Base-by-base conservation (phyloP, 78 protist genomes). In the Chrysochromulina tobinii region DNA sequence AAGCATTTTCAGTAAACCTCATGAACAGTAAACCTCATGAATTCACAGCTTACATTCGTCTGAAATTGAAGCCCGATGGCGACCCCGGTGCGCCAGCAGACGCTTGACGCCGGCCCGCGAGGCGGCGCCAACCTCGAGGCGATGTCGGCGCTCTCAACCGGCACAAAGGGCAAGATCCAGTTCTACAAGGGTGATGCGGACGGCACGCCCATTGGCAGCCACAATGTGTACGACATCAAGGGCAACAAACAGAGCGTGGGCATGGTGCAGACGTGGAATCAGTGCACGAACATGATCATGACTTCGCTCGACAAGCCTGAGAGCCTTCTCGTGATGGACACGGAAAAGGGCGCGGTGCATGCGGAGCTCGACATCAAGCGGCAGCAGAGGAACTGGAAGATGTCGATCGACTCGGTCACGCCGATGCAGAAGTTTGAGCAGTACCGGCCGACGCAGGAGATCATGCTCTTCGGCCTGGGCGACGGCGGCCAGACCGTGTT, bases 371-470 rank as follows among this genome's bases (percentile, higher is more conserved):
- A 11, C 23, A 59, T 79, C 48, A 38, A 25, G 54, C 50, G 87
- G 9, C 38, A 79, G 87, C 87, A 14, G 5, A 54, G 4, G 64
- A 54, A 54, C 48, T 79, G 87, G 87, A 23, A 23, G 48, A n/a
- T 79, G 17, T 0, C 2, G 51, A 48, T 79, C 50, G 87, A 79
- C 64, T 79, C 87, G 38, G 54, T 79, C 61, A 54, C 87, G 64
- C 87, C 87, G 64, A 21, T n/a, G 87, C 64, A 79, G 8, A 79
- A 79, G 87, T 79, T 79, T 7, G 87, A 23, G 87, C 87, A 79
- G 61, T 79, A 79, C 87, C 3, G 48, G 59, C 61, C 12, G 4
- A 7, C 50, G 15, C 3, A 79, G 12, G 61, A 79, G 48, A 15
- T 15, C 61, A 2, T 1, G 54, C 50, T 79, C 6, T 79, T 8